Evolutionary conservation across 2,329 filamentous ascomycete species (phyloP).

Genomic region (Ascochyta pisi): DNA sequence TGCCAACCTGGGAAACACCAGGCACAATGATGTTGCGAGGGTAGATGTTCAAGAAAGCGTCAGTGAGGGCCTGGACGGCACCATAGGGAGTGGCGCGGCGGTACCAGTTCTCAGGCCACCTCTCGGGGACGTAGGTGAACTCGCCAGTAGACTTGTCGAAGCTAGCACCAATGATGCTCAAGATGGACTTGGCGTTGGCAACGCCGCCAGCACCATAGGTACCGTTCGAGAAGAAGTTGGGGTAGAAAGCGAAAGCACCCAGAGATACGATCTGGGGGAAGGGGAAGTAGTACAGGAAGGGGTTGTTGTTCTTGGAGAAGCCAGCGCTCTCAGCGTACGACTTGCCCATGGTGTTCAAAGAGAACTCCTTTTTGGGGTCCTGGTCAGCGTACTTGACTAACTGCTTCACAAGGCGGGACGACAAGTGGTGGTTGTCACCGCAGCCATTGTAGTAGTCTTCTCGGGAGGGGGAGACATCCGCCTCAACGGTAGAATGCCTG

Average conservation of each 20-base stretch:
- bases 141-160: slow-evolving; percentile 51
- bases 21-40: slow-evolving; percentile 43
- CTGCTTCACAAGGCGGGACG: slow-evolving; percentile 25
- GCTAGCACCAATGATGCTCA: slow-evolving; percentile 58
- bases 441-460: slow-evolving; percentile 48
- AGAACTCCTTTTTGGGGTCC: slow-evolving; percentile 33
- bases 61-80: slow-evolving; percentile 46
- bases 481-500: slow-evolving; percentile 55
- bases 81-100: slow-evolving; percentile 56
- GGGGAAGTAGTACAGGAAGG: slow-evolving; percentile 48
- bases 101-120: slow-evolving; percentile 63
- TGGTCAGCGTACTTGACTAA: slow-evolving; percentile 20
- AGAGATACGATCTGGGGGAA: slow-evolving; percentile 57
- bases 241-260: slow-evolving; percentile 49
- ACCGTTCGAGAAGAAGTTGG: slow-evolving; percentile 44
- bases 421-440: slow-evolving; percentile 54
- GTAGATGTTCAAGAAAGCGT: slow-evolving; percentile 45
- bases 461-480: slow-evolving; percentile 35
- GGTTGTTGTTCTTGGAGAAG: slow-evolving; percentile 52
- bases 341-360: slow-evolving; percentile 38
- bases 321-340: slow-evolving; percentile 49
- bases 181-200: slow-evolving; percentile 41
- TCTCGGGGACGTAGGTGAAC: slow-evolving; percentile 58
- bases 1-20: slow-evolving; percentile 38
- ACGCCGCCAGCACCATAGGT: slow-evolving; percentile 47